A percentile compares a stretch with the other conserved stretches of the same genome.
These are phyloP conservation scores for Coprinellus aureogranulatus DNA, from an alignment of 768 basidiomycete genomes.

Conservation along the genomic window DNA sequence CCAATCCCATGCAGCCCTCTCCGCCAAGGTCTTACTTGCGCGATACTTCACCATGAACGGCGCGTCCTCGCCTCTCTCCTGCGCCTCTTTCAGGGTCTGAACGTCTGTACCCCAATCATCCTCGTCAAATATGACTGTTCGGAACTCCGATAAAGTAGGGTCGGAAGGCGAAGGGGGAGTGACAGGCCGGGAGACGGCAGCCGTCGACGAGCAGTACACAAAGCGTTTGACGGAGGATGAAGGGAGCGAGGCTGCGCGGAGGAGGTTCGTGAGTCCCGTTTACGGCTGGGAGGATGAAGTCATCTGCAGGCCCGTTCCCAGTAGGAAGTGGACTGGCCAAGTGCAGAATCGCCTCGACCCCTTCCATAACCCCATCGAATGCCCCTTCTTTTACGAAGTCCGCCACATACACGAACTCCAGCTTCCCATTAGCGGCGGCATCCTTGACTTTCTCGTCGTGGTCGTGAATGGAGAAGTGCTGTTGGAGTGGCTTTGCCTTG, in stretches of 20 bases:
- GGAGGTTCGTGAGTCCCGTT: conserved; percentile 57
- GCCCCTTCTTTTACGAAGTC: conserved; percentile 68
- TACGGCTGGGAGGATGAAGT: conserved; percentile 66
- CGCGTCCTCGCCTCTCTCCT: too few relatives aligned
- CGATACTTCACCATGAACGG: conserved; percentile 43
- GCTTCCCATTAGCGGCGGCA: conserved; percentile 20
- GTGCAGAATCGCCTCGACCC: conserved; percentile 69
- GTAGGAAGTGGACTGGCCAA: conserved; percentile 60
- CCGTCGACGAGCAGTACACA: conserved; percentile 59
- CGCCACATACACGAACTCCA: conserved; percentile 66
- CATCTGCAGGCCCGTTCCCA: conserved; percentile 38
- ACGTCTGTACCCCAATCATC: conserved; percentile 59
- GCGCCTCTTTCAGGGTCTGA: conserved; percentile 28
- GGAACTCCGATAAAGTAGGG: too few relatives aligned
- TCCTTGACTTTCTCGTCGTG: conserved; percentile 32
- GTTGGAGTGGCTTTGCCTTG: conserved; percentile 22
- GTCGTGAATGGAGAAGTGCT: conserved; percentile 12
- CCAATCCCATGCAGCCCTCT: conserved; percentile 50
- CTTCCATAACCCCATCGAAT: conserved; percentile 77
- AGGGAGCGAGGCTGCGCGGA: conserved; percentile 48
- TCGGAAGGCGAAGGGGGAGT: conserved; percentile 6
- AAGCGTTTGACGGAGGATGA: conserved; percentile 49
- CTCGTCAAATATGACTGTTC: conserved; percentile 36
- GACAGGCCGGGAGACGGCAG: conserved; percentile 36
- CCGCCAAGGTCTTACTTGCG: conserved; percentile 60